These are phyloP conservation scores for Nitzschia inconspicua DNA, from an alignment of 108 stramenopile genomes.

Conservation along the genomic window DNA sequence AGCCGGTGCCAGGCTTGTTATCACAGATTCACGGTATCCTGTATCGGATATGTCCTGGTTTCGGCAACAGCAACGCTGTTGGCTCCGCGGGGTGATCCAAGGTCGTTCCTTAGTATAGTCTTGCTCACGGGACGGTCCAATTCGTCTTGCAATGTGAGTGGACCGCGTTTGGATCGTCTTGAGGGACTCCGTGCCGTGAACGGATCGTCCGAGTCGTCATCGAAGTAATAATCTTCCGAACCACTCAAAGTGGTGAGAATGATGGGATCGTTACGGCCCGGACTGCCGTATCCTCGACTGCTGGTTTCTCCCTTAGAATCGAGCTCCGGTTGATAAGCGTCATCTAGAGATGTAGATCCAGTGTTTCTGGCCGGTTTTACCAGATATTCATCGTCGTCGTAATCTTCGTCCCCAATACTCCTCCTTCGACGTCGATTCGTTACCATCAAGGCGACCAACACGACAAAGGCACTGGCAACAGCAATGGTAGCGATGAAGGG, in stretches of 20 bases:
- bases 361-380: neutral
- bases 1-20: no score
- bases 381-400: conserved; percentile 11
- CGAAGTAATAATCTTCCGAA: neutral
- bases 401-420: neutral
- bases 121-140: neutral
- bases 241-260: no score
- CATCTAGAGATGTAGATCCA: neutral
- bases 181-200: neutral
- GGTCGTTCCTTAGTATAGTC: no score
- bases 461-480: neutral
- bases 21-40: no score
- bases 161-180: conserved; percentile 2
- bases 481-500: conserved; percentile 7
- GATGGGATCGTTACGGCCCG: no score
- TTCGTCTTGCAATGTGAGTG: neutral
- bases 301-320: no score
- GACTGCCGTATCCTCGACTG: no score
- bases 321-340: neutral
- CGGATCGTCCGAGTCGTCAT: neutral
- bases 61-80: no score
- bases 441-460: neutral
- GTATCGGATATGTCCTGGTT: no score
- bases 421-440: neutral
- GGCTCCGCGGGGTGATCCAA: no score